phyloP scores from a whole-genome alignment of 768 basidiomycete genomes.

The Hygrophorus pudorinus region DNA sequence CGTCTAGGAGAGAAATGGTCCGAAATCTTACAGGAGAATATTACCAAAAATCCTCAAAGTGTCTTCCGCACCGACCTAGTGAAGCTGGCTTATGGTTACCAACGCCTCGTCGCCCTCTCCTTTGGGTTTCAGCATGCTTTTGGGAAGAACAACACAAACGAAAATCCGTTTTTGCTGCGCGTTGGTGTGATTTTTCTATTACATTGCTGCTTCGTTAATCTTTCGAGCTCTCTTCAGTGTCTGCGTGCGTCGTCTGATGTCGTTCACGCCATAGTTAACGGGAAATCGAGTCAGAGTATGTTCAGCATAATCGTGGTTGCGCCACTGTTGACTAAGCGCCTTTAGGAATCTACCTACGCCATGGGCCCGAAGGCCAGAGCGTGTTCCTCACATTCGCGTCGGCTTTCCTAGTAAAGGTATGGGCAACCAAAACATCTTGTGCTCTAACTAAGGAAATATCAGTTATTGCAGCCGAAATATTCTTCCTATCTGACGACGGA shows the following conservation, averaged over 20 bases:
- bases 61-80: conserved; percentile 54
- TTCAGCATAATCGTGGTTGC: conserved; percentile 5
- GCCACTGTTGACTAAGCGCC: conserved; percentile 4
- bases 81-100: conserved; percentile 55
- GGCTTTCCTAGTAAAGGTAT: conserved; percentile 74
- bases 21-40: conserved; percentile 36
- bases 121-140: conserved; percentile 73
- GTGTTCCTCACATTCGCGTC: conserved; percentile 76
- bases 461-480: conserved; percentile 77
- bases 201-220: background rate
- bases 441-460: background rate
- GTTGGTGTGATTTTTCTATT: conserved; percentile 30
- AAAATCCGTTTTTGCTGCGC: conserved; percentile 56
- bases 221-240: conserved; percentile 33
- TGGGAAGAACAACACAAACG: conserved; percentile 48
- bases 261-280: conserved; percentile 51
- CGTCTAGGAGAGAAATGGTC: conserved; percentile 48
- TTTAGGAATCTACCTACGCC: conserved; percentile 47
- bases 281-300: conserved; percentile 45
- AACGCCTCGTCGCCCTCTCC: conserved; percentile 58
- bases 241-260: conserved; percentile 57
- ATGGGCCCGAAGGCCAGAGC: conserved; percentile 72
- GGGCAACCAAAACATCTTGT: conserved; percentile 1
- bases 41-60: conserved; percentile 44
- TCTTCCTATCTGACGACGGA: conserved; percentile 47